phyloP scores from a whole-genome alignment of 2,329 filamentous ascomycete genomes.

The Penicillium sp. region DNA sequence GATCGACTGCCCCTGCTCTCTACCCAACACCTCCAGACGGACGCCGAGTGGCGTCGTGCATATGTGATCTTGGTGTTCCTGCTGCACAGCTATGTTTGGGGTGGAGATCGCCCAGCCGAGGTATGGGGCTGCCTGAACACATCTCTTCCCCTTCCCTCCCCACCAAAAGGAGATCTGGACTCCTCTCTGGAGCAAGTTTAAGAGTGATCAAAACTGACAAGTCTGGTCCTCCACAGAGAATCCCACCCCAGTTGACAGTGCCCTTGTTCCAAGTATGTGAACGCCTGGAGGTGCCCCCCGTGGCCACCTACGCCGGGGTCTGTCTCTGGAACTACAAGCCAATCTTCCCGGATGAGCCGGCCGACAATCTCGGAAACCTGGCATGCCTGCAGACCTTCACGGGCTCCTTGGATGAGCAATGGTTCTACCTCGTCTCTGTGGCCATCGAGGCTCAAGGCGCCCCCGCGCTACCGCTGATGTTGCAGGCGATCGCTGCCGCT shows the following conservation, averaged over 20 bases:
- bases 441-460: conserved; percentile 91
- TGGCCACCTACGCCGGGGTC: conserved; percentile 87
- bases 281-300: conserved; percentile 77
- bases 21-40: conserved; percentile 71
- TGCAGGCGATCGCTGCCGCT: conserved; percentile 76
- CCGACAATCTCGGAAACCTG: conserved; percentile 81
- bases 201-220: not conserved
- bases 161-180: not conserved
- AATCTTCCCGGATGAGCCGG: conserved; percentile 73
- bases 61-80: conserved; percentile 75
- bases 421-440: conserved; percentile 95
- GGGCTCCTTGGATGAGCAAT: conserved; percentile 90
- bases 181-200: too few relatives aligned
- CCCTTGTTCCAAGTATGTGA: conserved; percentile 73
- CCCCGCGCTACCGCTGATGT: conserved; percentile 80
- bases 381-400: conserved; percentile 86
- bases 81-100: conserved; percentile 85
- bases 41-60: conserved; percentile 85
- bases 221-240: conserved; percentile 36
- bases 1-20: conserved; percentile 77
- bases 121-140: conserved; percentile 38
- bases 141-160: too few relatives aligned
- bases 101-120: conserved; percentile 66
- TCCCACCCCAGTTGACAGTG: conserved; percentile 76
- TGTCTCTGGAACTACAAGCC: conserved; percentile 97